Base-by-base conservation (phyloP, 345 rosid genomes). In the Cardamine resedifolia region DNA sequence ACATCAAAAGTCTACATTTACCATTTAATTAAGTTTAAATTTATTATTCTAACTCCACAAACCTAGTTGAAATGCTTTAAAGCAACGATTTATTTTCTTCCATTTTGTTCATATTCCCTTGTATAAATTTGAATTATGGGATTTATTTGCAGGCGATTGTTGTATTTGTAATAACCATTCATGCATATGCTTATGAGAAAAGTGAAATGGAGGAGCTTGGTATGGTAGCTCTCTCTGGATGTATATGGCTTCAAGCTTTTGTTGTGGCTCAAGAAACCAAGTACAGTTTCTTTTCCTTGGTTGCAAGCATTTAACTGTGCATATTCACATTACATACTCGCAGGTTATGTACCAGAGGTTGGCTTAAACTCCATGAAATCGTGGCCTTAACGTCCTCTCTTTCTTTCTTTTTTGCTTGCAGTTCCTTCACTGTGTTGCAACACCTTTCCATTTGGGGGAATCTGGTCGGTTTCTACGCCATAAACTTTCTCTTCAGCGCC, bases 171-270 rank as follows among this genome's bases (percentile, higher is more conserved):
- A 87, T 91, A 79, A 91, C 90, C 76, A 87, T 95, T 73, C 85
- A 91, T 61, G 85, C 90, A 9, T 90, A 83, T 81, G 96, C 99
- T 6, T 83, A 82, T 49, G 98, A 95, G 78, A 95, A 88, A 83
- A 88, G 99, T 55, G 96, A 91, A 84, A 88, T 89, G 96, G 97
- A 90, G 80, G 96, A 95, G 84, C 84, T 95, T 39, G 88, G 91
- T 36, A 85, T 95, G 96, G 97, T 91, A 66, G 99, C 92, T 43
- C 96, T 95, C 66, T 91, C 99, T 11, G 98, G 99, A 72, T 90
- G 92, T 78, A 90, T 95, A 78, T 95, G 99, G 98, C 82, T 95
- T 81, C 99, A 95, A 82, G 99, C 98, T 41, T 91, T 91, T 66
- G 98, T 95, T 67, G 91, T 95, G 70, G 79, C 92, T 60, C 65